Evolutionary conservation across 805 yeast genomes (phyloP).

Genomic region (Metschnikowia peoriensis): DNA sequence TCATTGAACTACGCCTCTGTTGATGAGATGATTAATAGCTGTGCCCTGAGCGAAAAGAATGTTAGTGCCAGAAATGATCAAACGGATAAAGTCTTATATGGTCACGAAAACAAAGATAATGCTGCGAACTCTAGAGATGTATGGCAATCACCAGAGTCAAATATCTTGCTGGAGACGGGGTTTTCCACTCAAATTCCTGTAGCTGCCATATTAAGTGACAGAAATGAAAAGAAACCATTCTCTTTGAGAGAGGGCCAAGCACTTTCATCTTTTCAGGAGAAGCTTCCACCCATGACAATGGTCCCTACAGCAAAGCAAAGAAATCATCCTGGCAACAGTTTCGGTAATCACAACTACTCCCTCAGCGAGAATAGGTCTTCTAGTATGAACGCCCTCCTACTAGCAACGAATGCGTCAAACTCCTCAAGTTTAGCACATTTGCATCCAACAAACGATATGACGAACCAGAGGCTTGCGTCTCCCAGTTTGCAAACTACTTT

Average conservation of each 20-base stretch:
- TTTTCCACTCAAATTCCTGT: neutral
- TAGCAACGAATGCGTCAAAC: conserved; percentile 12
- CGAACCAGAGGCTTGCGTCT: neutral
- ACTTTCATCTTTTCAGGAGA: conserved; percentile 9
- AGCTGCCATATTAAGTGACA: neutral
- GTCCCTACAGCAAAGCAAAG: conserved; percentile 6
- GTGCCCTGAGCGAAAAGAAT: conserved; percentile 45
- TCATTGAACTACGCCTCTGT: conserved; percentile 52
- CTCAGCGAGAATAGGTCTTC: conserved; percentile 5
- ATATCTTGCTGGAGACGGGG: neutral
- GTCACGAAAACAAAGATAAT: neutral
- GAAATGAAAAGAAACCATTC: neutral
- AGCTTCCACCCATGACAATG: conserved; percentile 12
- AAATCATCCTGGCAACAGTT: neutral
- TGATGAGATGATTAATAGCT: conserved; percentile 60
- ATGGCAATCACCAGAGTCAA: conserved; percentile 1
- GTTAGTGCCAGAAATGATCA: neutral
- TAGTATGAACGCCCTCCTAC: conserved; percentile 16
- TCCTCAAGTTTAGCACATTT: neutral
- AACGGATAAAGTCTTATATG: neutral
- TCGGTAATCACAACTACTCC: neutral
- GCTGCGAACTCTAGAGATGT: neutral
- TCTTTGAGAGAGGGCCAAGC: neutral
- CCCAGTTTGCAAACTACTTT: neutral
- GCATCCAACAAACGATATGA: neutral